A percentile compares a stretch with the other conserved stretches of the same genome.
phyloP scores from a whole-genome alignment of 2,329 filamentous ascomycete genomes.

The Calonectria fujianensis region DNA sequence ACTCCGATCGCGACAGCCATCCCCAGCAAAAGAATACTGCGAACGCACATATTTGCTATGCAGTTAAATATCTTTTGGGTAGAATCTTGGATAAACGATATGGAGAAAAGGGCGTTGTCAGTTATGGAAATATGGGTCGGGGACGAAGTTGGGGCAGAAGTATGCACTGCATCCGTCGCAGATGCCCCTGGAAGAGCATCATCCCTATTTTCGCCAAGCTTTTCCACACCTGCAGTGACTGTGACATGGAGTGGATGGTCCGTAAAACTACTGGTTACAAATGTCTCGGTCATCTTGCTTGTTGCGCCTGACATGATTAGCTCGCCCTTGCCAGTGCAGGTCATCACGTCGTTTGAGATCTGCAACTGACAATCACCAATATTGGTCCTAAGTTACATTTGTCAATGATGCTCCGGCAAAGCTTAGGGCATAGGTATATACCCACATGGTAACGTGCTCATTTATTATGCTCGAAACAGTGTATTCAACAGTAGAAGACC shows the following conservation, averaged over 20 bases:
- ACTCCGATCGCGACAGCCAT: not conserved
- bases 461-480: constrained; percentile 6
- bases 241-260: not conserved
- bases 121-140: not conserved
- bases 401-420: not conserved
- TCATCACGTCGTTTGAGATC: not conserved
- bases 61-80: not conserved
- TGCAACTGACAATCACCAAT: constrained; percentile 8
- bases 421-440: too few relatives aligned
- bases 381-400: constrained; percentile 2
- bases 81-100: not conserved
- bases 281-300: constrained; percentile 3
- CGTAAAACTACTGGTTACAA: constrained; percentile 2
- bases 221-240: not conserved
- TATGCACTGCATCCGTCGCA: not conserved
- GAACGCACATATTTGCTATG: not conserved
- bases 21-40: not conserved
- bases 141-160: not conserved
- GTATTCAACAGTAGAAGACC: not conserved
- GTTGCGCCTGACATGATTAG: not conserved
- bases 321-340: constrained; percentile 1
- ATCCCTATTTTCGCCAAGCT: not conserved
- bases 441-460: not conserved
- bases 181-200: not conserved
- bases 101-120: not conserved